phyloP scores from a whole-genome alignment of 1,284 basidiomycete genomes.

The Boletus austroedulis region DNA sequence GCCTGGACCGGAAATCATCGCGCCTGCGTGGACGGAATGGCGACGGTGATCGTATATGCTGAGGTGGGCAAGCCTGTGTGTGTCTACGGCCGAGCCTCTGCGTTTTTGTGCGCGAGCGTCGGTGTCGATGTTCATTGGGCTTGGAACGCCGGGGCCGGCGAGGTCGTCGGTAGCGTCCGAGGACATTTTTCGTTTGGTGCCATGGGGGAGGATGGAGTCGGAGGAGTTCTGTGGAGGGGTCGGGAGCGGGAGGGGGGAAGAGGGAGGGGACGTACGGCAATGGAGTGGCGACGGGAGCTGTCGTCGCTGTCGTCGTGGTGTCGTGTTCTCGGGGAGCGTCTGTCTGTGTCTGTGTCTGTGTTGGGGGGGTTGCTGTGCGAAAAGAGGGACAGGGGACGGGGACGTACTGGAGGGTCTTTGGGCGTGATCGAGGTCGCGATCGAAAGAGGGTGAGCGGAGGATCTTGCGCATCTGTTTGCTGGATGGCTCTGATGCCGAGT shows the following conservation, averaged over 20 bases:
- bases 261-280: not conserved
- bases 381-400: not conserved
- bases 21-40: constrained; percentile 66
- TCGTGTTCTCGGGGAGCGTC: not conserved
- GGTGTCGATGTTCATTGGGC: constrained; percentile 50
- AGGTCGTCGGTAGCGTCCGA: constrained; percentile 64
- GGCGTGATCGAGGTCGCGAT: constrained; percentile 27
- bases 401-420: constrained; percentile 41
- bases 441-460: constrained; percentile 50
- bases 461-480: constrained; percentile 48
- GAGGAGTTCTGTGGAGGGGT: constrained; percentile 31
- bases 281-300: not conserved
- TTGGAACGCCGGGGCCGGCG: constrained; percentile 64
- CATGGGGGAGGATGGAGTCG: constrained; percentile 48
- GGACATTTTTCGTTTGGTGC: constrained; percentile 79
- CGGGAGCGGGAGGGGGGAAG: not conserved
- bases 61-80: constrained; percentile 65
- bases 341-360: not conserved
- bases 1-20: constrained; percentile 35
- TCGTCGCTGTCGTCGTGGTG: not conserved
- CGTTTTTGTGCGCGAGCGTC: constrained; percentile 75
- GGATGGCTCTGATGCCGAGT: constrained; percentile 44
- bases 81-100: constrained; percentile 74
- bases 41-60: constrained; percentile 69
- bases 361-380: not conserved